Evolutionary conservation across 225 moss, liverwort and hornwort genomes (phyloP).

Genomic region (Pseudoscleropodium purum): DNA sequence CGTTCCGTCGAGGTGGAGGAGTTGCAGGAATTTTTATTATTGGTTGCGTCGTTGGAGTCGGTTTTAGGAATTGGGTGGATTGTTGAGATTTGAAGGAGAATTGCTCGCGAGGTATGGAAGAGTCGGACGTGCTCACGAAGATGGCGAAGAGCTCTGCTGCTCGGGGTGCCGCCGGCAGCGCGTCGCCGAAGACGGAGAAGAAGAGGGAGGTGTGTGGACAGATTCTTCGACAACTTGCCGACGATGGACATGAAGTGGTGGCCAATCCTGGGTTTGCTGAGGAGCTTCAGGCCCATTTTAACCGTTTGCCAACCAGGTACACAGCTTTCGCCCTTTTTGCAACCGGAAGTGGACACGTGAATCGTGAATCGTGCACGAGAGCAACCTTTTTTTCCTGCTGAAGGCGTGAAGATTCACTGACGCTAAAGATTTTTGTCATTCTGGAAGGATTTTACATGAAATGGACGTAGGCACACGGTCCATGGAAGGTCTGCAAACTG

Average conservation of each 20-base stretch:
- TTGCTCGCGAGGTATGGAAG: conserved; percentile 17
- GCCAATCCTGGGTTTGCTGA: conserved; percentile 64
- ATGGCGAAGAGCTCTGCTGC: conserved; percentile 4
- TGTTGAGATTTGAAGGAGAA: not conserved
- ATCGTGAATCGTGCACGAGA: not conserved
- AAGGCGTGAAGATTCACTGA: not conserved
- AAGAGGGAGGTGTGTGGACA: conserved; percentile 71
- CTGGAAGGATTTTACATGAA: not conserved
- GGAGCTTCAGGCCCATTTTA: conserved; percentile 79
- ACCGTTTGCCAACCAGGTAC: conserved; percentile 78
- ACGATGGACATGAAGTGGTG: conserved; percentile 16
- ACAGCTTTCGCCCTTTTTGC: not conserved
- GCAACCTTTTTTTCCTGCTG: not conserved
- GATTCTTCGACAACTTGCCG: conserved; percentile 31
- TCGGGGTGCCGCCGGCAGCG: not conserved
- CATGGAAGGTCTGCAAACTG: not conserved
- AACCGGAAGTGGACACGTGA: not conserved
- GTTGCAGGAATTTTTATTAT: not conserved
- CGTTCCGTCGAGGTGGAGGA: not conserved
- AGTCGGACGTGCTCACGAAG: conserved; percentile 17
- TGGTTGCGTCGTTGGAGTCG: not conserved
- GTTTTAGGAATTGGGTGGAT: not conserved
- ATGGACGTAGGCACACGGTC: not conserved
- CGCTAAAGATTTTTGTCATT: not conserved
- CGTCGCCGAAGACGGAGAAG: conserved; percentile 39